phyloP scores from a whole-genome alignment of 768 basidiomycete species.

The Leccinum subtestaceum region DNA sequence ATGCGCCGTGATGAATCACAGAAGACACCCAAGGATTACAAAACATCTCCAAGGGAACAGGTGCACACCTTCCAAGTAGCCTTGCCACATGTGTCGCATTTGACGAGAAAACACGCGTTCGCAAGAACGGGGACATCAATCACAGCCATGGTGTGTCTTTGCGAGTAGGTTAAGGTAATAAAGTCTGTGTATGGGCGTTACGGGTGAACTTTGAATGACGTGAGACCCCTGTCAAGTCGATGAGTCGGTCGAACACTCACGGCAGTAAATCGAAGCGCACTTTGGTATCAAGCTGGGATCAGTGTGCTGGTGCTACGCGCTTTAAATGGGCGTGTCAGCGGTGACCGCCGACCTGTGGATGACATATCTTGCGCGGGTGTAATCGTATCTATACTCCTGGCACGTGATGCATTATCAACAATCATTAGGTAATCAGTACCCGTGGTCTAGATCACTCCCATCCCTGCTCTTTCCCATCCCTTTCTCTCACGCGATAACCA shows the following conservation, averaged over 20 bases:
- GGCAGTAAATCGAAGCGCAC: neutral
- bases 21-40: slow-evolving; percentile 14
- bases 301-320: neutral
- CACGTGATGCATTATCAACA: neutral
- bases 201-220: slow-evolving; percentile 19
- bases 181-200: slow-evolving; percentile 22
- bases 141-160: slow-evolving; percentile 25
- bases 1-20: slow-evolving; percentile 21
- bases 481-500: slow-evolving; percentile 27
- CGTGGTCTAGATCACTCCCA: slow-evolving; percentile 1
- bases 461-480: neutral
- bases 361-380: neutral
- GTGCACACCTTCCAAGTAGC: slow-evolving; percentile 64
- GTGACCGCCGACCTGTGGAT: neutral
- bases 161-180: slow-evolving; percentile 35
- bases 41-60: slow-evolving; percentile 27
- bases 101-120: slow-evolving; percentile 54
- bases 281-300: neutral
- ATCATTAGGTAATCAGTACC: neutral
- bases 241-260: slow-evolving; percentile 2
- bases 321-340: neutral
- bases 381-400: neutral
- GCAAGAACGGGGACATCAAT: slow-evolving; percentile 35
- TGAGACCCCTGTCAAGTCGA: slow-evolving; percentile 13
- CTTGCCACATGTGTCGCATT: slow-evolving; percentile 63